Base-by-base conservation (phyloP, 148 eudicot genomes). In the Talinum fruticosum region DNA sequence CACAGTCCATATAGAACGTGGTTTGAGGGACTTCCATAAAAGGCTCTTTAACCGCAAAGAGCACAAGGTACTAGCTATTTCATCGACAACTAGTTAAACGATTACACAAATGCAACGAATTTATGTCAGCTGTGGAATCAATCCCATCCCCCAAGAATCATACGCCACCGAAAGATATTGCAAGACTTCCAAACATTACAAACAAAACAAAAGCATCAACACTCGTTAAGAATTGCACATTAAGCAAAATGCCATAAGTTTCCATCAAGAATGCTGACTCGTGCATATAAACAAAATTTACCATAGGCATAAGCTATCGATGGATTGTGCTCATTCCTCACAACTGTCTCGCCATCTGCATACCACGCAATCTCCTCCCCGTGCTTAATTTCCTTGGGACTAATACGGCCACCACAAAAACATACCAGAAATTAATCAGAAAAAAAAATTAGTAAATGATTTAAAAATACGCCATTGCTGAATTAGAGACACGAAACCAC, bases 311-410 rank as follows among this genome's bases (percentile, higher is more conserved):
- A 96, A 10, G 98, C 99, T 68, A 85, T 91, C 5, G 93, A 79
- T 4, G 87, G 90, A 88, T 89, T 90, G 29, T 89, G 85, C 88
- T 96, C 99, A 72, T 83, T 93, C 83, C 99, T 86, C 69, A 93
- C 98, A 45, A 93, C 86, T 19, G 90, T 93, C 81, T 96, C 99
- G 5, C 99, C 99, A 75, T 96, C 99, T 7, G 99, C 99, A 76
- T 96, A 96, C 99, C 99, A 96, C 24, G 99, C 91, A 49, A 96
- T 89, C 88, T 96, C 99, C 86, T 96, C 99, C 19, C 99, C 99
- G 36, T 86, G 95, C 75, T 95, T 87, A 73, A 96, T 93, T 83
- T 93, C 99, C 86, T 93, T 88, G 26, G 91, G 99, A 87, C 99
- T 93, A 82, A 62, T 82, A 74, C 81, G 79, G 54, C 35, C 30